A percentile compares a stretch with the other conserved stretches of the same genome.
Conservation (phyloP, 768 basidiomycete species). For the Suillus placidus region DNA sequence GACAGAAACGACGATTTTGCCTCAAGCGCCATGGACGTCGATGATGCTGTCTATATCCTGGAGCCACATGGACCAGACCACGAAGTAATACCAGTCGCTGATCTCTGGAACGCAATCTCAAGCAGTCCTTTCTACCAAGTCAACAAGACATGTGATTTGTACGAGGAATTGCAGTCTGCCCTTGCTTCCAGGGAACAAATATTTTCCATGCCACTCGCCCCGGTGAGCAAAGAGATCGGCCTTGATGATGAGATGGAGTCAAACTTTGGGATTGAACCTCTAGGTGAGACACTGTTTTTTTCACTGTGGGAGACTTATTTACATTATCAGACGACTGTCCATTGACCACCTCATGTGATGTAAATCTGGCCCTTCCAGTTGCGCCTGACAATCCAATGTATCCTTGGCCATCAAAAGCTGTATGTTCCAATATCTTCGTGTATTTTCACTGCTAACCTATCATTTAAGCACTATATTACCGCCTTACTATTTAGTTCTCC, state of each 20-base stretch:
- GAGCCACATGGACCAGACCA: neutral
- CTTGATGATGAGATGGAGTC: conserved; percentile 33
- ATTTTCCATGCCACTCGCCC: conserved; percentile 7
- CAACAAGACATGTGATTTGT: conserved; percentile 5
- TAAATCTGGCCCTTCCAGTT: conserved; percentile 17
- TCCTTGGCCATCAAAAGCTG: conserved; percentile 13
- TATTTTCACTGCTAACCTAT: neutral
- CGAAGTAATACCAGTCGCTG: neutral
- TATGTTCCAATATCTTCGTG: conserved; percentile 1
- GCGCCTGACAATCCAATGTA: conserved; percentile 30
- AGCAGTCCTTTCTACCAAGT: conserved; percentile 2
- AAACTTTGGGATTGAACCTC: neutral
- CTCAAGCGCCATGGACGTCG: neutral
- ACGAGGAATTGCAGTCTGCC: conserved; percentile 8
- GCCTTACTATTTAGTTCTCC: conserved; percentile 37
- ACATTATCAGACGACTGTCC: neutral
- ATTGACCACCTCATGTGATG: neutral
- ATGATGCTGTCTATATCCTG: neutral
- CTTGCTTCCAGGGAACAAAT: conserved; percentile 8
- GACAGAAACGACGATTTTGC: neutral
- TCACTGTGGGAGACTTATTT: neutral
- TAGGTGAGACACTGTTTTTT: neutral
- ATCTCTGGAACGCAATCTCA: neutral
- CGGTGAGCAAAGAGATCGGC: conserved; percentile 6
- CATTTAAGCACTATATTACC: conserved; percentile 29